Conservation (phyloP, 208 protist genomes). For the Blastocrithidia nonstop region DNA sequence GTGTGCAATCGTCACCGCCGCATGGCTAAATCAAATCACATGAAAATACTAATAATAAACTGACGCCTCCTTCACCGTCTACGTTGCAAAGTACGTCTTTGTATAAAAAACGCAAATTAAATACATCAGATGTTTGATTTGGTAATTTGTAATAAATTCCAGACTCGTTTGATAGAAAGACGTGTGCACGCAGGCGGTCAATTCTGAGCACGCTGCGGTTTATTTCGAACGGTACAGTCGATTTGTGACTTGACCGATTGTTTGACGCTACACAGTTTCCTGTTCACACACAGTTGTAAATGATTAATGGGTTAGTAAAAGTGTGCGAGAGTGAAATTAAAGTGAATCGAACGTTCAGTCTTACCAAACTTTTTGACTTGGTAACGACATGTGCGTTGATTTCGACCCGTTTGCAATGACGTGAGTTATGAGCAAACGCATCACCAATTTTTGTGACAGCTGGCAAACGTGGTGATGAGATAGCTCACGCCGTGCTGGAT, state of each 20-base stretch:
- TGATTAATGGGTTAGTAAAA: conserved; percentile 46
- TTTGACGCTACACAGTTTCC: conserved; percentile 69
- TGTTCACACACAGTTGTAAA: conserved; percentile 42
- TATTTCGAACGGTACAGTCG: conserved; percentile 22
- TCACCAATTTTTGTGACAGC: conserved; percentile 56
- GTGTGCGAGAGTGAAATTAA: conserved; percentile 62
- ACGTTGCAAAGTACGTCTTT: too few species aligned
- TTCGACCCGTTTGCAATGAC: conserved; percentile 67
- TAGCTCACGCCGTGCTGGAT: conserved; percentile 52
- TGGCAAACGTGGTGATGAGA: conserved; percentile 17
- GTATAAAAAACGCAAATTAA: background rate
- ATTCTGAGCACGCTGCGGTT: conserved; percentile 29
- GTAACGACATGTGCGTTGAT: conserved; percentile 56
- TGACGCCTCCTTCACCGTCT: too few species aligned
- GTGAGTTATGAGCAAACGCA: conserved; percentile 57
- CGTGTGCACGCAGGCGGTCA: conserved; percentile 14
- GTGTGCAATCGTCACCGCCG: too few species aligned
- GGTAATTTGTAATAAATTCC: conserved; percentile 43
- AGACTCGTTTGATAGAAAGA: conserved; percentile 14
- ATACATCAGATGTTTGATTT: conserved; percentile 48
- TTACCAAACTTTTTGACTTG: conserved; percentile 78
- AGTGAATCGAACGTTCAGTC: conserved; percentile 52
- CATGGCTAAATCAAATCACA: background rate
- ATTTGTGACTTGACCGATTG: conserved; percentile 66
- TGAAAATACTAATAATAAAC: background rate